These are phyloP conservation scores for Letharia lupina DNA, from an alignment of 495 filamentous ascomycete species.

Conservation along the genomic window DNA sequence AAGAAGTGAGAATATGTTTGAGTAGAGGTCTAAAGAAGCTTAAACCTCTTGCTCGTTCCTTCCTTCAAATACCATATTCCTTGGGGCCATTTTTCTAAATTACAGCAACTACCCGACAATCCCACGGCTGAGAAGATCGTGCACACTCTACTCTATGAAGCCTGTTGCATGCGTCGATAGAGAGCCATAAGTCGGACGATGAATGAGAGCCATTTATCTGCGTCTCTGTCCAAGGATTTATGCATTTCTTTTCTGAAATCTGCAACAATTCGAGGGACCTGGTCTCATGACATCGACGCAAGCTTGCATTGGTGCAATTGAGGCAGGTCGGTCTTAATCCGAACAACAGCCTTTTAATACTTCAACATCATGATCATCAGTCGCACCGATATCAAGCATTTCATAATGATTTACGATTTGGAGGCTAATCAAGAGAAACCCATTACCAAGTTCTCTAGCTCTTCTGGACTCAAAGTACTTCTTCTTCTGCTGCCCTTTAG, in stretches of 20 bases:
- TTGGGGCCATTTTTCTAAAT: background rate
- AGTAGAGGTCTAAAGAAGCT: background rate
- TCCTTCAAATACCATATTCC: background rate
- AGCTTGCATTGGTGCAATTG: background rate
- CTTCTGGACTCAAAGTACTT: conserved; percentile 65
- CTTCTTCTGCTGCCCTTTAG: conserved; percentile 46
- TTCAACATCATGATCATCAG: background rate
- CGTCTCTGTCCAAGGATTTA: background rate
- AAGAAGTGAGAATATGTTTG: background rate
- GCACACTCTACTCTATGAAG: background rate
- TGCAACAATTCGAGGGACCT: background rate
- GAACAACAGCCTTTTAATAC: background rate
- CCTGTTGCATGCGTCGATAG: background rate
- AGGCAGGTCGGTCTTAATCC: background rate
- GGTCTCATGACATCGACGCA: background rate
- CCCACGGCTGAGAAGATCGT: background rate
- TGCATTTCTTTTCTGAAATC: background rate
- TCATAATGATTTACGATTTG: background rate
- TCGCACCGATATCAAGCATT: background rate
- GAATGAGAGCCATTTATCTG: background rate
- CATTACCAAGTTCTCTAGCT: conserved; percentile 54
- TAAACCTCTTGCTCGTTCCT: background rate
- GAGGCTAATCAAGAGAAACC: conserved; percentile 17
- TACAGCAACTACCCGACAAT: background rate
- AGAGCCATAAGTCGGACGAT: background rate